A percentile compares a stretch with the other conserved stretches of the same genome.
phyloP scores from a whole-genome alignment of 2,329 filamentous ascomycete genomes.

The Cladophialophora psammophila region DNA sequence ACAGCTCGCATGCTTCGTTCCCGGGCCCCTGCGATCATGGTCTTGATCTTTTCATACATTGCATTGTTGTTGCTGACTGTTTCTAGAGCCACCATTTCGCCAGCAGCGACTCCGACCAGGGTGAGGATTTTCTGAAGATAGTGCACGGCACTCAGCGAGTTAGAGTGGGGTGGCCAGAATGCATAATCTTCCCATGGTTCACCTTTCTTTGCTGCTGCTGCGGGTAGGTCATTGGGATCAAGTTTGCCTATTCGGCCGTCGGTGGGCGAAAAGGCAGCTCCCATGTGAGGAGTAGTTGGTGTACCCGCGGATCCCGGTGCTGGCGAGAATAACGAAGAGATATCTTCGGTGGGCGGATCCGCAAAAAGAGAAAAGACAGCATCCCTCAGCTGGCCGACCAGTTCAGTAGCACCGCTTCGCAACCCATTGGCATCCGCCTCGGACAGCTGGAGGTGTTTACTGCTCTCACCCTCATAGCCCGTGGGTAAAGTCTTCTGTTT shows the following conservation, averaged over 20 bases:
- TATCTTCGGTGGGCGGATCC: conserved; percentile 87
- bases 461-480: conserved; percentile 82
- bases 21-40: conserved; percentile 77
- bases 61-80: conserved; percentile 66
- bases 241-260: conserved; percentile 78
- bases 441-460: conserved; percentile 80
- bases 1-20: conserved; percentile 86
- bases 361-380: conserved; percentile 82
- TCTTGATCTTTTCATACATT: conserved; percentile 74
- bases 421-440: conserved; percentile 73
- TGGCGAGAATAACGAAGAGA: conserved; percentile 86
- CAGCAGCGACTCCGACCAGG: conserved; percentile 83
- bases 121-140: conserved; percentile 84
- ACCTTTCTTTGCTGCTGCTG: conserved; percentile 77
- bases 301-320: conserved; percentile 55
- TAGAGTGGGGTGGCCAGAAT: conserved; percentile 94
- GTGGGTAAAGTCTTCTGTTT: conserved; percentile 80
- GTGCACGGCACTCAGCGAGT: conserved; percentile 88
- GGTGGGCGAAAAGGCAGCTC: conserved; percentile 66
- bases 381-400: conserved; percentile 84
- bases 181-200: conserved; percentile 92
- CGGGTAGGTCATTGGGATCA: conserved; percentile 77
- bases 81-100: conserved; percentile 79
- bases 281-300: conserved; percentile 70
- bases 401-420: conserved; percentile 77